Evolutionary conservation across 179 eudicot genomes (phyloP).

Genomic region (Beta lomatogona): DNA sequence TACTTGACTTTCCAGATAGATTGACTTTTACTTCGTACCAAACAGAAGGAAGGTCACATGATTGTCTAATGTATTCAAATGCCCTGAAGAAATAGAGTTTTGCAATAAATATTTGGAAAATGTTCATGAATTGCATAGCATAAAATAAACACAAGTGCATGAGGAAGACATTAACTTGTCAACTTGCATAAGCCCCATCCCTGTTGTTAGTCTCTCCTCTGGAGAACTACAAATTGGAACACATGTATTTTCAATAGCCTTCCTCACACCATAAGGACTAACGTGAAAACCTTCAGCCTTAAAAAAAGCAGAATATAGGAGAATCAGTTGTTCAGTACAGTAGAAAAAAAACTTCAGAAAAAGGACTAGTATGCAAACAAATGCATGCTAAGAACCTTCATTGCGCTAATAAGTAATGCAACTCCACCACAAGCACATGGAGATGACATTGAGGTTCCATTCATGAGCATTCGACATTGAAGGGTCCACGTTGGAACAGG

Average conservation of each 20-base stretch:
- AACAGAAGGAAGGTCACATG: conserved; percentile 58
- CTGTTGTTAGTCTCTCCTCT: conserved; percentile 88
- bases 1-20: conserved; percentile 77
- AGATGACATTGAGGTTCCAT: conserved; percentile 99
- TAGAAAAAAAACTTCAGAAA: background rate
- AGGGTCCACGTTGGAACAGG: conserved; percentile 99
- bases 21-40: conserved; percentile 74
- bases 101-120: background rate
- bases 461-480: conserved; percentile 95
- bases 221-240: conserved; percentile 68
- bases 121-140: background rate
- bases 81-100: conserved; percentile 56
- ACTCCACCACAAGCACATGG: conserved; percentile 98
- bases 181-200: conserved; percentile 98
- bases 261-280: conserved; percentile 86
- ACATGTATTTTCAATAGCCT: conserved; percentile 91
- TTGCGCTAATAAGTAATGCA: conserved; percentile 87
- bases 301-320: conserved; percentile 21
- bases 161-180: conserved; percentile 67
- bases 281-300: conserved; percentile 90
- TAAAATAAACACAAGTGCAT: background rate
- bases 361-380: conserved; percentile 16
- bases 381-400: conserved; percentile 68
- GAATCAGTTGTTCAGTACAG: conserved; percentile 5
- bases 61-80: conserved; percentile 69